Conservation (phyloP, 306 rosid genomes). For the Elaeagnus macrophylla region DNA sequence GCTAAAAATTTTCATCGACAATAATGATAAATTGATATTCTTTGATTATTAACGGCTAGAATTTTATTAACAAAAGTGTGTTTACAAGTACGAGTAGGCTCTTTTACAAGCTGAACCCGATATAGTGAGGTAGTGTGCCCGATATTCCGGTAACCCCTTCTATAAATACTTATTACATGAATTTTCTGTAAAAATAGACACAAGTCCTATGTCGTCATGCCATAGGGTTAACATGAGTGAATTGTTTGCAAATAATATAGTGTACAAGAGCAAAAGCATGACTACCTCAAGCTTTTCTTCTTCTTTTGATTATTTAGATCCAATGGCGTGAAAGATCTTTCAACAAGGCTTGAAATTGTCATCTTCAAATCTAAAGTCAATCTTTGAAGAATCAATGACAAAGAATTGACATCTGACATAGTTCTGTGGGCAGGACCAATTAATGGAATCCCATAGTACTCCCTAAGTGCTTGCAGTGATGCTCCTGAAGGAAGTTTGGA, state of each 20-base stretch:
- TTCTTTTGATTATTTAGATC: constrained; percentile 48
- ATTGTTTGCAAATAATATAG: constrained; percentile 12
- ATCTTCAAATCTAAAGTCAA: constrained; percentile 53
- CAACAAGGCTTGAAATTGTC: constrained; percentile 39
- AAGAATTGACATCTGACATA: constrained; percentile 56
- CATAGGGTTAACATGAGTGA: constrained; percentile 8
- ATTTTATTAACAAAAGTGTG: constrained; percentile 17
- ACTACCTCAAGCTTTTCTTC: constrained; percentile 49
- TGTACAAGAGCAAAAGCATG: constrained; percentile 12
- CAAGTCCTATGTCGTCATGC: background rate
- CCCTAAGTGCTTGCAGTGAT: constrained; percentile 47
- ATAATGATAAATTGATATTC: no score
- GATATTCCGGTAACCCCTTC: background rate
- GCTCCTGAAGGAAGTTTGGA: constrained; percentile 22
- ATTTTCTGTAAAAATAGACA: no score
- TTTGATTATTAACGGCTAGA: background rate
- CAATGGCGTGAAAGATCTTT: constrained; percentile 42
- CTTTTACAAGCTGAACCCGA: constrained; percentile 11
- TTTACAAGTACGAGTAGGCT: constrained; percentile 18
- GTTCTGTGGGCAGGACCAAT: constrained; percentile 80
- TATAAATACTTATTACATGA: background rate
- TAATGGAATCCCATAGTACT: constrained; percentile 32
- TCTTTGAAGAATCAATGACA: constrained; percentile 53
- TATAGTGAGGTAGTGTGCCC: no score
- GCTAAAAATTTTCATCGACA: no score